Evolutionary conservation across 2,329 filamentous ascomycete genomes (phyloP).

Genomic region (Fusarium veterinarium): DNA sequence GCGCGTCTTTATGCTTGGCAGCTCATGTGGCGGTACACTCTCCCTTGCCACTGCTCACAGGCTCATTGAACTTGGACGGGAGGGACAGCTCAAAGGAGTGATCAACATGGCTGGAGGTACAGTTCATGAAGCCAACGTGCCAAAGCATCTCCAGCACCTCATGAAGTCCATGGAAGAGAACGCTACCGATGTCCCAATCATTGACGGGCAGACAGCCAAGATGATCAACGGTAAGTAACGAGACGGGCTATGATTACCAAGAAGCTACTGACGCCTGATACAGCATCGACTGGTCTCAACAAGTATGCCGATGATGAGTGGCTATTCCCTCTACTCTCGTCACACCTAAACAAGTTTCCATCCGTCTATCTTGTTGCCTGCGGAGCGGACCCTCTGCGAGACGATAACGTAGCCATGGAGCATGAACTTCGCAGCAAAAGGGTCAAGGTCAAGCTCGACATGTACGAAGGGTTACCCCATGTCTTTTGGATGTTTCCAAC

Average conservation of each 20-base stretch:
- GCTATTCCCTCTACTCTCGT: neutral
- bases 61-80: accelerated
- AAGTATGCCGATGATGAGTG: neutral
- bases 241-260: accelerated
- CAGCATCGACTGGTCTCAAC: neutral
- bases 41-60: accelerated
- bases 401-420: neutral
- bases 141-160: neutral
- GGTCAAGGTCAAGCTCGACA: neutral
- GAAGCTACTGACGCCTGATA: accelerated
- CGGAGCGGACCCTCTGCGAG: neutral
- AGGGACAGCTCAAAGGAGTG: neutral
- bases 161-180: neutral
- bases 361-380: neutral
- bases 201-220: neutral
- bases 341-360: neutral
- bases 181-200: neutral
- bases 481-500: neutral
- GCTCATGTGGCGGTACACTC: accelerated
- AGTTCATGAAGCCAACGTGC: neutral
- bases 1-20: accelerated
- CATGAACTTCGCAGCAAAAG: neutral
- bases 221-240: neutral
- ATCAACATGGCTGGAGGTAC: neutral
- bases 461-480: neutral